A percentile compares a stretch with the other conserved stretches of the same genome.
Conservation (phyloP, 495 filamentous ascomycete genomes). For the Cercophora scortea region DNA sequence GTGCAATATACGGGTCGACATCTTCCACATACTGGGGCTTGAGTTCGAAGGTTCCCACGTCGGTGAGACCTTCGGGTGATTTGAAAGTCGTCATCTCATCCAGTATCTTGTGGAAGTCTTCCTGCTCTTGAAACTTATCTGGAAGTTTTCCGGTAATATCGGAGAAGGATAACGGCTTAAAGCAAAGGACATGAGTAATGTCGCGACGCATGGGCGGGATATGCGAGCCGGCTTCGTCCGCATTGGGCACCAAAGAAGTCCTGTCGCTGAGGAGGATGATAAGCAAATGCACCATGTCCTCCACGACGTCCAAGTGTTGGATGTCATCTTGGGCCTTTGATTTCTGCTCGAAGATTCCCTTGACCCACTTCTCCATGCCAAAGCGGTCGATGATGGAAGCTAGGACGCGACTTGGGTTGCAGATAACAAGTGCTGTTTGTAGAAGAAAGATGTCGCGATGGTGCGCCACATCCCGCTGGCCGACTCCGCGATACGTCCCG, state of each 20-base stretch:
- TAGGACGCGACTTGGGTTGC: constrained; percentile 75
- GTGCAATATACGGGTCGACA: constrained; percentile 88
- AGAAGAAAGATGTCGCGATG: constrained; percentile 92
- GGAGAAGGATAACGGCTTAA: constrained; percentile 90
- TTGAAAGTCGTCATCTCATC: constrained; percentile 84
- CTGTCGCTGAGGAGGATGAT: constrained; percentile 87
- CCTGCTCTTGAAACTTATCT: constrained; percentile 76
- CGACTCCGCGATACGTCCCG: constrained; percentile 80
- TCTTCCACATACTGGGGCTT: constrained; percentile 76
- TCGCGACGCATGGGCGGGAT: constrained; percentile 73
- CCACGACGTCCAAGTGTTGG: constrained; percentile 84
- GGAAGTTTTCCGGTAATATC: constrained; percentile 74
- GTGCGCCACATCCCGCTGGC: constrained; percentile 81
- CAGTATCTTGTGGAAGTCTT: constrained; percentile 73
- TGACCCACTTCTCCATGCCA: constrained; percentile 83
- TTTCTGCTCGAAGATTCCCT: constrained; percentile 64
- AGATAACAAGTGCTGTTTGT: constrained; percentile 82
- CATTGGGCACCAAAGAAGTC: constrained; percentile 63
- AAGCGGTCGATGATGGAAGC: constrained; percentile 89
- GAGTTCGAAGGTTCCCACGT: constrained; percentile 88
- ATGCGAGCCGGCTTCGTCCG: constrained; percentile 58
- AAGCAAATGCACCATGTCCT: constrained; percentile 91
- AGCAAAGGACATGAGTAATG: constrained; percentile 89
- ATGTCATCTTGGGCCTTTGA: constrained; percentile 63
- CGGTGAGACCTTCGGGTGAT: constrained; percentile 80